Conservation (phyloP, 1,284 basidiomycete species). For the Abortiporus biennis region DNA sequence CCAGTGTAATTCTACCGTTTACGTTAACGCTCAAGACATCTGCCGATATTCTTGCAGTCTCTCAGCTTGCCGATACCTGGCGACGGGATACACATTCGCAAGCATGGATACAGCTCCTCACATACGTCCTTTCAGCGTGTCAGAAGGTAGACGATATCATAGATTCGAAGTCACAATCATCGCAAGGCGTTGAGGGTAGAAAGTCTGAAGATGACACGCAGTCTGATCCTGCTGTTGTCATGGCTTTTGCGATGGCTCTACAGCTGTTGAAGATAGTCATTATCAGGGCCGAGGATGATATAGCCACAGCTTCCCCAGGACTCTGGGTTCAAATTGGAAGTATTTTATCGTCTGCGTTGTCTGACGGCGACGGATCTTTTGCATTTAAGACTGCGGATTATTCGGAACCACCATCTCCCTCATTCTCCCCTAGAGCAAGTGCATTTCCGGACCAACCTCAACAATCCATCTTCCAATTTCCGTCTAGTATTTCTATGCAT, state of each 20-base stretch:
- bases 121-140: conserved; percentile 49
- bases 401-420: conserved; percentile 40
- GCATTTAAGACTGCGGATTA: conserved; percentile 32
- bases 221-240: conserved; percentile 29
- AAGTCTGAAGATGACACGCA: conserved; percentile 36
- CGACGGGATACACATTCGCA: conserved; percentile 38
- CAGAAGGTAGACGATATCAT: conserved; percentile 20
- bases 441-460: conserved; percentile 17
- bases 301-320: conserved; percentile 46
- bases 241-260: conserved; percentile 47
- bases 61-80: conserved; percentile 36
- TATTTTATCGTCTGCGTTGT: conserved; percentile 43
- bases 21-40: conserved; percentile 49
- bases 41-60: conserved; percentile 35
- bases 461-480: conserved; percentile 5
- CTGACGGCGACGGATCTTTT: conserved; percentile 54
- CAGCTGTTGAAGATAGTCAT: conserved; percentile 69
- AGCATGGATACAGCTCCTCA: conserved; percentile 63
- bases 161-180: conserved; percentile 14
- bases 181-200: conserved; percentile 24
- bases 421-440: conserved; percentile 34
- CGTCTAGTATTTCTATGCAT: conserved; percentile 17
- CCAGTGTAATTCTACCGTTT: conserved; percentile 59
- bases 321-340: conserved; percentile 56
- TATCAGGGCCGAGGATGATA: conserved; percentile 55